Evolutionary conservation across 768 basidiomycete species (phyloP).

Genomic region (Asterophora parasitica): DNA sequence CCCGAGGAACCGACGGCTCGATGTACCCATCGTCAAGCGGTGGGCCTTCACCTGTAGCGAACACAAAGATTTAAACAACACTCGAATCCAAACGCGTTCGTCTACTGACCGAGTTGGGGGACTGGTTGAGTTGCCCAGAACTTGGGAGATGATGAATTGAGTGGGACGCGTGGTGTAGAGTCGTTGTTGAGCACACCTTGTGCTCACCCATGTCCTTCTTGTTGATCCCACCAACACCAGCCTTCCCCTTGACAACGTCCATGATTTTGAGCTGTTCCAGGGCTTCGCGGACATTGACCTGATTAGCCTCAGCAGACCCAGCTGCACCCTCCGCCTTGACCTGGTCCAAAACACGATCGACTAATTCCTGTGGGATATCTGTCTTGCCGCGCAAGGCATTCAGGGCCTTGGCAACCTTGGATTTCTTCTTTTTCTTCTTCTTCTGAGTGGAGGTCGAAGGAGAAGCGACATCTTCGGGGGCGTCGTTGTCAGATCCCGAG

Average conservation of each 20-base stretch:
- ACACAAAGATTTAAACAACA: background rate
- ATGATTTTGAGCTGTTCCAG: slow-evolving; percentile 78
- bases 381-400: slow-evolving; percentile 44
- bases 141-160: slow-evolving; percentile 32
- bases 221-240: slow-evolving; percentile 68
- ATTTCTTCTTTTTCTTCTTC: slow-evolving; percentile 90
- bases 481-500: slow-evolving; percentile 25
- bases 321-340: slow-evolving; percentile 56
- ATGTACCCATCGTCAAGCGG: slow-evolving; percentile 82
- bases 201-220: slow-evolving; percentile 84
- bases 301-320: slow-evolving; percentile 42
- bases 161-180: slow-evolving; percentile 1
- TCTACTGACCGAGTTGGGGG: slow-evolving; percentile 64
- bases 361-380: slow-evolving; percentile 54
- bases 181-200: slow-evolving; percentile 50
- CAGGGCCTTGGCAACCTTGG: slow-evolving; percentile 54
- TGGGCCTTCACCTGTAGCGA: slow-evolving; percentile 50
- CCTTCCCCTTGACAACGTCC: slow-evolving; percentile 81
- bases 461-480: slow-evolving; percentile 14
- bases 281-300: slow-evolving; percentile 62
- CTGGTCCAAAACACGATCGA: slow-evolving; percentile 62
- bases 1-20: slow-evolving; percentile 70
- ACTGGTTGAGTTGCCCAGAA: slow-evolving; percentile 99
- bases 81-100: background rate
- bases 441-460: slow-evolving; percentile 46